Evolutionary conservation across 1,284 basidiomycete species (phyloP).

Genomic region (Bjerkandera adusta): DNA sequence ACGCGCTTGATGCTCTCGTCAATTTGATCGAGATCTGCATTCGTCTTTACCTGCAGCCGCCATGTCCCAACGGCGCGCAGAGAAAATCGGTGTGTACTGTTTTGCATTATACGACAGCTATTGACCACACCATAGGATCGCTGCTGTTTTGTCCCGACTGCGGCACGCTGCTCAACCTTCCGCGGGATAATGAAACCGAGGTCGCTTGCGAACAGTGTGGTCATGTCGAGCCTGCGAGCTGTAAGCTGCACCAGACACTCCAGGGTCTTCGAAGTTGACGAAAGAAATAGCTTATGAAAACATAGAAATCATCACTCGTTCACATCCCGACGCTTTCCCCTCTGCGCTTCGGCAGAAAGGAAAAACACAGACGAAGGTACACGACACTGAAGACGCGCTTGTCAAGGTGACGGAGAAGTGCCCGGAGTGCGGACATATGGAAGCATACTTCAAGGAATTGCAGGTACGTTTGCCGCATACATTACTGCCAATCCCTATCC

Average conservation of each 20-base stretch:
- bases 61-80: constrained; percentile 21
- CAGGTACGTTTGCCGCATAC: constrained; percentile 49
- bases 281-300: constrained; percentile 91
- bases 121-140: constrained; percentile 55
- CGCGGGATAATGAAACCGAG: constrained; percentile 72
- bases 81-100: constrained; percentile 33
- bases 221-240: constrained; percentile 81
- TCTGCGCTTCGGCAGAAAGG: constrained; percentile 85
- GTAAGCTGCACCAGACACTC: constrained; percentile 47
- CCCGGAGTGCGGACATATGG: constrained; percentile 83
- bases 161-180: constrained; percentile 86
- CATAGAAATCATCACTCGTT: constrained; percentile 86
- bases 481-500: constrained; percentile 21
- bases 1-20: too few species aligned
- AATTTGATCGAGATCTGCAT: constrained; percentile 7
- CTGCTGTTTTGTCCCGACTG: constrained; percentile 93
- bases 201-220: constrained; percentile 90
- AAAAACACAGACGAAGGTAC: constrained; percentile 86
- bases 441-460: constrained; percentile 76
- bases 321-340: constrained; percentile 93
- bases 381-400: constrained; percentile 73
- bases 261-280: not conserved
- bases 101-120: not conserved
- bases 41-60: not conserved
- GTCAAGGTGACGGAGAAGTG: constrained; percentile 89